These are phyloP conservation scores for Neurospora pannonica DNA, from an alignment of 495 filamentous ascomycete species.

Conservation along the genomic window DNA sequence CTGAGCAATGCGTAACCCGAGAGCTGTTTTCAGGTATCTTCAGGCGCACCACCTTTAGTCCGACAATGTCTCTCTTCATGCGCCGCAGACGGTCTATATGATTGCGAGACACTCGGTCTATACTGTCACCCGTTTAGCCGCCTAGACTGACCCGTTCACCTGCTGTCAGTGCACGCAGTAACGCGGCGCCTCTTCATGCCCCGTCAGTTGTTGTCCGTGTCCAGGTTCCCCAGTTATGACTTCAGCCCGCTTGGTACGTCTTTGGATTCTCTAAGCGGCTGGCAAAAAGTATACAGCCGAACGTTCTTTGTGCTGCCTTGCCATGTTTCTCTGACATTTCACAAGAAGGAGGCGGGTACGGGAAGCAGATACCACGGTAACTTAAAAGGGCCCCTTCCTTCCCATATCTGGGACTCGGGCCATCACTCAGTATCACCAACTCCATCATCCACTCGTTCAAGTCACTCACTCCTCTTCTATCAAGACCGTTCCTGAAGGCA, in stretches of 20 bases:
- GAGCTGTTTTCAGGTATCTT: background rate
- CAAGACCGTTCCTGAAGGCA: background rate
- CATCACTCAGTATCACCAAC: conserved; percentile 10
- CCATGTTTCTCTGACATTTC: conserved; percentile 1
- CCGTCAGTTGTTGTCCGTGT: background rate
- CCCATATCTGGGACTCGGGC: background rate
- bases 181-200: background rate
- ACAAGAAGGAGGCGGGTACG: background rate
- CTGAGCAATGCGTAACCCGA: background rate
- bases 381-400: conserved; percentile 1
- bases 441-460: conserved; percentile 19
- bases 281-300: background rate
- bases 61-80: background rate
- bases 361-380: background rate
- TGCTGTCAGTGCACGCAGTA: background rate
- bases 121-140: background rate
- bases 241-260: background rate
- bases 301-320: conserved; percentile 1
- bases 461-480: conserved; percentile 13
- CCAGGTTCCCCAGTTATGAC: background rate
- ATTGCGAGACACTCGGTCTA: background rate
- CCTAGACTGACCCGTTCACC: background rate
- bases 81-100: background rate
- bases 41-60: background rate
- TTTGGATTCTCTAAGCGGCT: background rate